Evolutionary conservation across 2,329 filamentous ascomycete genomes (phyloP), one percentile per base, ranked within the genome.

Genomic region (Claviceps spartinae): DNA sequence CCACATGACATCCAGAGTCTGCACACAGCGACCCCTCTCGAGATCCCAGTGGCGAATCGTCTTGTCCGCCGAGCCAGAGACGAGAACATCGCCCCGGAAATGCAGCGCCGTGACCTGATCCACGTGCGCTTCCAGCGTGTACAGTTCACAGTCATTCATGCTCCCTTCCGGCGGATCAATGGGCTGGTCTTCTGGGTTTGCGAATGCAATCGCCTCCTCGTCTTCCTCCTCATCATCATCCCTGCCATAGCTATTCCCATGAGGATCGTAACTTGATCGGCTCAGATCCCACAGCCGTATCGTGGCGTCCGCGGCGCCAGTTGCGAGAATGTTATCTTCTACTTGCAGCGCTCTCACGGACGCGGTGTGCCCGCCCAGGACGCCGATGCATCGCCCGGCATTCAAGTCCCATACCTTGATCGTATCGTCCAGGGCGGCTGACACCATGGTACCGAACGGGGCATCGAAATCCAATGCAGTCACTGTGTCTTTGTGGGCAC

Each of bases 1-100:
- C 93, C 93, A 98, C 66, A 98, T 86, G 6, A 98, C 91, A 68
- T 98, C 93, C 48, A 98, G 74, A 2, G 93, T 98, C 69, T 98
- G 93, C 51, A 98, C 87, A 67, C 93, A 97, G 48, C 93, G 85
- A n/a, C 93, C 93, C 66, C 90, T 96, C 61, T 91, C 87, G 48
- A 98, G 76, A 72, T 98, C 93, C 93, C 93, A 98, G 67, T 98
- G 93, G 45, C 93, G 83, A 52, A 98, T 74, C 1, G 93, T 98
- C 75, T 98, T 98, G 71, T 98, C 93, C 0, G 93, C 86, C 7
- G 91, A 97, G 13, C 93, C 93, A 2, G 93, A 98, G 36, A 98
- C 89, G 16, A 98, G 77, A 0, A 88, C 89, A 59, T 95, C 84
- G 52, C 87, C 87, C 54, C 83, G 79, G 70, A 98, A 95, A 69